phyloP scores from a whole-genome alignment of 1,139 yeast species.

The Hanseniaspora gamundiae region DNA sequence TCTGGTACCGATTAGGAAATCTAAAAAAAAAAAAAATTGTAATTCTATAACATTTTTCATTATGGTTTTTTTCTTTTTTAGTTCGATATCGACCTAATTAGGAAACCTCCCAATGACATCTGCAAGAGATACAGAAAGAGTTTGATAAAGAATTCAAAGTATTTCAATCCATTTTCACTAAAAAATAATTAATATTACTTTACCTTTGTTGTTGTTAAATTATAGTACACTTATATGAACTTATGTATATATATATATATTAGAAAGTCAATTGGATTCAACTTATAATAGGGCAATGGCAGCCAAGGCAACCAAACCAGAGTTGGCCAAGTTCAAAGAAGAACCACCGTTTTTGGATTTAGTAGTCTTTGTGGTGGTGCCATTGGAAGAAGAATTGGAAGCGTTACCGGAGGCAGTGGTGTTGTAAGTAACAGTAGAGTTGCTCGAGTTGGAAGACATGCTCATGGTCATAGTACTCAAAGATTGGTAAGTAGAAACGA shows the following conservation, averaged over 20 bases:
- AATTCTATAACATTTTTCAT: too few species aligned
- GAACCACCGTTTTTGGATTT: not conserved
- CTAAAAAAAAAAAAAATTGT: not conserved
- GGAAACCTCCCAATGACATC: too few species aligned
- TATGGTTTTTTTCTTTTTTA: too few species aligned
- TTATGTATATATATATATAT: too few species aligned
- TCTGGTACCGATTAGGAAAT: slow-evolving; percentile 1
- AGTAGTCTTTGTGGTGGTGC: not conserved
- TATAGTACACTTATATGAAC: too few species aligned
- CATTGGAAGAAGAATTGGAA: not conserved
- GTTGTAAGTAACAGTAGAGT: not conserved
- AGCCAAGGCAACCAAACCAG: not conserved
- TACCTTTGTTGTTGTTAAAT: too few species aligned
- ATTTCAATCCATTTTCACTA: too few species aligned
- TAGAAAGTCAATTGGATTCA: too few species aligned
- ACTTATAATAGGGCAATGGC: not conserved
- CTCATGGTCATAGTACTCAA: not conserved
- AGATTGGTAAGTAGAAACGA: not conserved
- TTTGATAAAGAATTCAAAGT: too few species aligned
- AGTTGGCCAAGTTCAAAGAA: not conserved
- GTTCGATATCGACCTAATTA: too few species aligned
- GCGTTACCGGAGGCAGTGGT: not conserved
- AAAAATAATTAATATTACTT: too few species aligned
- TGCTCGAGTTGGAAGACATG: not conserved
- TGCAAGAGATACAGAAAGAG: too few species aligned